Evolutionary conservation across 108 stramenopile species (phyloP), one percentile per base, ranked within the genome.

Genomic region (Chaetoceros tenuissimus): DNA sequence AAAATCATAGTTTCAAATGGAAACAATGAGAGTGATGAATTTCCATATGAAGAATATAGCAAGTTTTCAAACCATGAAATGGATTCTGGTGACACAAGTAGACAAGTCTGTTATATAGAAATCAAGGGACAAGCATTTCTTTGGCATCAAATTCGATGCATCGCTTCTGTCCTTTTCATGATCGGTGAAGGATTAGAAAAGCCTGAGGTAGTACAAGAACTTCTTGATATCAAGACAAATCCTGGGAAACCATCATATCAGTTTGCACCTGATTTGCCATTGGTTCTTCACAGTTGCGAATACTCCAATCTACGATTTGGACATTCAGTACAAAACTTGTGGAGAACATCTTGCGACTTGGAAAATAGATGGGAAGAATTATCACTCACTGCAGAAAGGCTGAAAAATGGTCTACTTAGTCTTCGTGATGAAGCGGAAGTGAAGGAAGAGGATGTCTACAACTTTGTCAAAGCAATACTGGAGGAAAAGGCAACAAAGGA

Each of bases 101-200:
- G 70, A 56, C 72, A 77, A 28, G 66, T 86, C 57, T 84, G 75
- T 51, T 88, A 82, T 60, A 68, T 96, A 23, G 62, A 94, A 72
- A 88, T 99, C 34, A 57, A 64, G 19, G 98, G 97, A 3, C 87
- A 89, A 50, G 96, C 98, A 31, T 99, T 99, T 62, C 67, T 98
- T 22, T 99, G 98, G 98, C 98, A 98, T 72, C 95, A 96, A 76
- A 94, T 98, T 51, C 85, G 98, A 21, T 98, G 92, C 69, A 94
- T 99, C 52, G 94, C 89, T 55, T 68, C 90, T 8, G 73, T 98
- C 21, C 60, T 98, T 10, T 95, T 97, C 62, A 67, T 94, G 51
- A 82, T 99, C 23, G 99, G 97, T 13, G 74, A 72, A 28, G 72
- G 85, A 21, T 79, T 81, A 24, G 99, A 99, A 77, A 30, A 62